Conservation (phyloP, 139 green algal species). For the Pleodorina starrii region DNA sequence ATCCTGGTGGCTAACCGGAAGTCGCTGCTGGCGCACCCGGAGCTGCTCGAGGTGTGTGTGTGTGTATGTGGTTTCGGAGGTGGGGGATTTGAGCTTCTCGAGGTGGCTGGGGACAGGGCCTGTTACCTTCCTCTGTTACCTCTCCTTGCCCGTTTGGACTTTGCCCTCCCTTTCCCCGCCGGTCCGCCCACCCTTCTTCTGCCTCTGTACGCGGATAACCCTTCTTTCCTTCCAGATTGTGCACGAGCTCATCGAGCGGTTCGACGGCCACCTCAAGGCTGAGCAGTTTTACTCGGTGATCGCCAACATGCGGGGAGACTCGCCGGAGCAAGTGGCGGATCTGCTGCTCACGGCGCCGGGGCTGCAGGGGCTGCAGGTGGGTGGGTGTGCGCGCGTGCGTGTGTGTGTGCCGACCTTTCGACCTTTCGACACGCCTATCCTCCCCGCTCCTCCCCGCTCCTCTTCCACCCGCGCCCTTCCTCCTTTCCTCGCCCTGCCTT, state of each 20-base stretch:
- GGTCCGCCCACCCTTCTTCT: no score
- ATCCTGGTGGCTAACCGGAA: constrained; percentile 87
- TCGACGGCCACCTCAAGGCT: constrained; percentile 96
- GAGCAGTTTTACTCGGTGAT: constrained; percentile 92
- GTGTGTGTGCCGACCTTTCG: no score
- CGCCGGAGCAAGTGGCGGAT: constrained; percentile 84
- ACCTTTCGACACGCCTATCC: no score
- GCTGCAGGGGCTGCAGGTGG: constrained; percentile 79
- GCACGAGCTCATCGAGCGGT: constrained; percentile 96
- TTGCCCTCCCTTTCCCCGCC: no score
- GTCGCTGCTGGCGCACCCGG: constrained; percentile 75
- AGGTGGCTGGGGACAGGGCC: neutral
- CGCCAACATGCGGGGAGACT: constrained; percentile 90
- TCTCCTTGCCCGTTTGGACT: no score
- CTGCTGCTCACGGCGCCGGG: constrained; percentile 67
- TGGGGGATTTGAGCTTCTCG: neutral
- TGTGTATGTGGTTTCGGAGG: neutral
- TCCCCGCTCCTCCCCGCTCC: no score
- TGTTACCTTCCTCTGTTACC: no score
- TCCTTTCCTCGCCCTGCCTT: no score
- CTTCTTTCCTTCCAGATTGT: constrained; percentile 73
- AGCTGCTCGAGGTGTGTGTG: constrained; percentile 70
- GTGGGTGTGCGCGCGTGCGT: no score
- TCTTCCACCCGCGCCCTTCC: no score
- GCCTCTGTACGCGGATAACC: no score